A percentile compares a stretch with the other conserved stretches of the same genome.
Conservation (phyloP, 176 grass and related monocot genomes). For the Themeda triandra region DNA sequence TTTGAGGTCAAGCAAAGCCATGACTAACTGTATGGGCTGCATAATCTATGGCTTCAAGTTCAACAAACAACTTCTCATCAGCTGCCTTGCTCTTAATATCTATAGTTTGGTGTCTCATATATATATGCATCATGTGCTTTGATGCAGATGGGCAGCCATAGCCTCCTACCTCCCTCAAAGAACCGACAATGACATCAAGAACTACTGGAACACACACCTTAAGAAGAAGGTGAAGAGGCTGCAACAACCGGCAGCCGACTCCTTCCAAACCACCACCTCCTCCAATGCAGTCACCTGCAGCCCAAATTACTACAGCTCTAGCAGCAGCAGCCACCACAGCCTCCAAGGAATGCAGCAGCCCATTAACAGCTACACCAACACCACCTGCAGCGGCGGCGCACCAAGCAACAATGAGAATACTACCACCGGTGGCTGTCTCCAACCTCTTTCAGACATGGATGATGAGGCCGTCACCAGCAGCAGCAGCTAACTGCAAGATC, state of each 20-base stretch:
- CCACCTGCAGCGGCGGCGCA: neutral
- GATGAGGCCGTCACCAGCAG: constrained; percentile 23
- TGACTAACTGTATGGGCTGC: neutral
- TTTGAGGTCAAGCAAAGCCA: neutral
- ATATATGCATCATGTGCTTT: neutral
- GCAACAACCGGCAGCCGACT: constrained; percentile 31
- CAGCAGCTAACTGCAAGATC: constrained; percentile 1
- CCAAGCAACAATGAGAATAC: neutral
- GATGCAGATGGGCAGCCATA: constrained; percentile 55
- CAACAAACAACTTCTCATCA: neutral
- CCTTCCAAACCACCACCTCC: constrained; percentile 22
- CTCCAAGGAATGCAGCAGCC: constrained; percentile 25
- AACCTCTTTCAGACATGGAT: constrained; percentile 46
- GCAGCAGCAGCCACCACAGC: constrained; percentile 22
- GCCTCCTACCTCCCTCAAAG: constrained; percentile 57
- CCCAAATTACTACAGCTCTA: constrained; percentile 42
- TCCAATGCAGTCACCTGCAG: constrained; percentile 10
- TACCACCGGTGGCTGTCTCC: neutral
- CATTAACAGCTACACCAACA: constrained; percentile 8
- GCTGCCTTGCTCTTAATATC: neutral
- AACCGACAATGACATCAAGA: constrained; percentile 64
- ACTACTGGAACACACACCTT: constrained; percentile 67
- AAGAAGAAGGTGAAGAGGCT: constrained; percentile 66
- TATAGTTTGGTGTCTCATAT: neutral
- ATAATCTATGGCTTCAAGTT: neutral